These are phyloP conservation scores for Botrytis tulipae DNA, from an alignment of 2,329 filamentous ascomycete species.

Conservation along the genomic window DNA sequence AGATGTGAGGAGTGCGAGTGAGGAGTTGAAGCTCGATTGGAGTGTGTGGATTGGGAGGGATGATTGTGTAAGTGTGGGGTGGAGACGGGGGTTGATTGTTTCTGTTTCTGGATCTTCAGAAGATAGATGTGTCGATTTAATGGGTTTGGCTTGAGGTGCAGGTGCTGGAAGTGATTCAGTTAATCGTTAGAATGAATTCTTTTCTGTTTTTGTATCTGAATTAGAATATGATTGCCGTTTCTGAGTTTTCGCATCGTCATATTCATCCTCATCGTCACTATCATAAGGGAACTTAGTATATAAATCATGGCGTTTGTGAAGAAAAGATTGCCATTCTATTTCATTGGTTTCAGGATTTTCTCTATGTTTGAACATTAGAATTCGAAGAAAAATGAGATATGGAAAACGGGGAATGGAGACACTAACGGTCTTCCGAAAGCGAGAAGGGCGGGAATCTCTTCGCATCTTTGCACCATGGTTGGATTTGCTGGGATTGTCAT, in stretches of 20 bases:
- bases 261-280: neutral
- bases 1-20: too few species aligned
- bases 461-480: neutral
- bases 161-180: too few species aligned
- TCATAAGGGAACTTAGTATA: neutral
- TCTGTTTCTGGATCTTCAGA: too few species aligned
- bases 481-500: neutral
- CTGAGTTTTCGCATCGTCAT: neutral
- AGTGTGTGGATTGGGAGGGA: too few species aligned
- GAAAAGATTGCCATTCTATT: neutral
- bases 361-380: neutral
- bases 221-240: too few species aligned
- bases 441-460: neutral
- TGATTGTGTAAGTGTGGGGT: too few species aligned
- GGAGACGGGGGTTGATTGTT: too few species aligned
- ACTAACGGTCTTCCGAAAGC: neutral
- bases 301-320: neutral
- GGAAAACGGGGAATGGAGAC: neutral
- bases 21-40: too few species aligned
- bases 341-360: neutral
- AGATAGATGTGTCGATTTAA: too few species aligned
- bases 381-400: neutral
- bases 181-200: too few species aligned
- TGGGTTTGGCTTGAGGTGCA: too few species aligned
- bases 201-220: too few species aligned